Evolutionary conservation across 1,139 yeast genomes (phyloP), one percentile per base, ranked within the genome.

Genomic region (Kodamaea suecica): DNA sequence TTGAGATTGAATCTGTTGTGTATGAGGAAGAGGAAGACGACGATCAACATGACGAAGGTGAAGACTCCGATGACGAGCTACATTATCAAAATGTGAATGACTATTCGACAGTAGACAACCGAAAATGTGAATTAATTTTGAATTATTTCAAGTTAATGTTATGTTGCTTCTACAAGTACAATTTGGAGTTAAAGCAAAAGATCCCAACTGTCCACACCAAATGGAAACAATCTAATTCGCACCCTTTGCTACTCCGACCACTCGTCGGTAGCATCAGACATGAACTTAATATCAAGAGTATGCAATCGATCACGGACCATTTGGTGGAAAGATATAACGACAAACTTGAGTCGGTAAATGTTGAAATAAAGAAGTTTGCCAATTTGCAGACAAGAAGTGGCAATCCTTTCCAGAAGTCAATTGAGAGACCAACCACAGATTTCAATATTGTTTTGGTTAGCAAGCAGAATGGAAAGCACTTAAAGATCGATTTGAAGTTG

Each of bases 191-290:
- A 41, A 67, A 68, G 44, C 75, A 69, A 38, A 63, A 65, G 17
- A 64, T 57, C 40, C 76, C 80, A 9, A 68, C 79, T 0, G 62
- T 72, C 17, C 54, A 70, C 39, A 67, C 80, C 33, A 66, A 76
- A 53, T 71, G 69, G 80, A 72, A 66, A 59, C 70, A 66, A 61
- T 44, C 48, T 38, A 63, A 70, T 36, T 65, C 69, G 27, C 76
- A 66, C 34, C 74, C 80, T 2, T 57, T 77, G 36, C 66, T 82
- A 17, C 60, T 82, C 33, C 61, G 85, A 32, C 92, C 95, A 1
- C 56, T 84, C 26, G 65, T 84, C 20, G 87, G 88, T 3, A 82
- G 79, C 45, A 70, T 80, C 37, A 74, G 78, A 38, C 94, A 84
- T 49, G 79, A 79, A 44, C 59, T 70, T 34, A 64, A 73, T 30